Conservation (phyloP, 768 basidiomycete genomes). For the Astraeus odoratus region DNA sequence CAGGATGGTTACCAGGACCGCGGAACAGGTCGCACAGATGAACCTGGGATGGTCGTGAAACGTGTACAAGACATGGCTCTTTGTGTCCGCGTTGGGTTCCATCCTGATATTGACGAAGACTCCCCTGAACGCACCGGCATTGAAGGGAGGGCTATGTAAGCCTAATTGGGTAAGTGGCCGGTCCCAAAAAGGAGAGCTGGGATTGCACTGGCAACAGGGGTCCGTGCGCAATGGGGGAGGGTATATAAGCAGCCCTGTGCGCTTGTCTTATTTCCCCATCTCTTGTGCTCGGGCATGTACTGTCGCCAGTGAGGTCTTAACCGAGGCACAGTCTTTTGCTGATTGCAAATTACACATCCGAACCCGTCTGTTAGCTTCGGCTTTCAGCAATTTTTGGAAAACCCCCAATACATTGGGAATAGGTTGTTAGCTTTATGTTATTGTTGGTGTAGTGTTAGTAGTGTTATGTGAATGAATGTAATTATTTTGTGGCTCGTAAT, state of each 20-base stretch:
- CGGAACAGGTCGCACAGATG: slow-evolving; percentile 63
- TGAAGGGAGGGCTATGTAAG: background rate
- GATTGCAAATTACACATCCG: slow-evolving; percentile 96
- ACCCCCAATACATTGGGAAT: background rate
- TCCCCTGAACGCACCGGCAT: too few relatives aligned
- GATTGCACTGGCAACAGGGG: slow-evolving; percentile 19
- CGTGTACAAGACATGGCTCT: slow-evolving; percentile 49
- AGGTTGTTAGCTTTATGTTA: too few relatives aligned
- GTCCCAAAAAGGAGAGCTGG: background rate
- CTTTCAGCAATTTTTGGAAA: slow-evolving; percentile 90
- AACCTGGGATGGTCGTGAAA: slow-evolving; percentile 65
- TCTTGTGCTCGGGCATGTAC: slow-evolving; percentile 96
- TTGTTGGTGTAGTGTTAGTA: background rate
- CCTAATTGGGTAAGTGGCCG: slow-evolving; percentile 2
- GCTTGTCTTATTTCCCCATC: slow-evolving; percentile 36
- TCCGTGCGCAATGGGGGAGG: slow-evolving; percentile 40
- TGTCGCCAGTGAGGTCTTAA: slow-evolving; percentile 94
- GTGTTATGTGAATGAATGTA: background rate
- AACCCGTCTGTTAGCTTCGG: slow-evolving; percentile 87
- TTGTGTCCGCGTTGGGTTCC: slow-evolving; percentile 38
- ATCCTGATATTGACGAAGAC: too few relatives aligned
- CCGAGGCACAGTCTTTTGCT: slow-evolving; percentile 91
- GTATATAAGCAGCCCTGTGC: slow-evolving; percentile 32
- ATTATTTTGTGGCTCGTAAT: too few relatives aligned
- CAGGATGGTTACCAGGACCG: slow-evolving; percentile 45